A percentile compares a stretch with the other conserved stretches of the same genome.
phyloP scores from a whole-genome alignment of 2,329 filamentous ascomycete genomes.

The Teratosphaeria epicoccoides region DNA sequence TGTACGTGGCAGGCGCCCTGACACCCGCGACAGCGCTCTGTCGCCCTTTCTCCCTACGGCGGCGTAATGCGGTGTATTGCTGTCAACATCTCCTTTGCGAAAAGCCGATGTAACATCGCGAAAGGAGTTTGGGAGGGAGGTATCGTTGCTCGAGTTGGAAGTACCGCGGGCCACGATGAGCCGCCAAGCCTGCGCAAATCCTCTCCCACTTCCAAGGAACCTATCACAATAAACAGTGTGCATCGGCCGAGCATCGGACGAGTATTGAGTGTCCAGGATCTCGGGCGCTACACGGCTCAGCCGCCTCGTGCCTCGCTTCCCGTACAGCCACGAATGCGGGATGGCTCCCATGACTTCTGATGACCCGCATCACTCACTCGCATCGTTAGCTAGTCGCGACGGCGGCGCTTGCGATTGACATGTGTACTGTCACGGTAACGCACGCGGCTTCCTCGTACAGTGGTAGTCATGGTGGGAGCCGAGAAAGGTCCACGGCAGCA shows the following conservation, averaged over 20 bases:
- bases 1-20: background rate
- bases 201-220: background rate
- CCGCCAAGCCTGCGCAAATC: background rate
- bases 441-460: background rate
- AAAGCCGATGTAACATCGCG: too few relatives aligned
- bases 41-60: background rate
- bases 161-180: background rate
- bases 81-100: background rate
- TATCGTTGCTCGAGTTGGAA: background rate
- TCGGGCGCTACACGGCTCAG: too few relatives aligned
- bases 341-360: too few relatives aligned
- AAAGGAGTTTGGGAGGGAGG: background rate
- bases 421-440: too few relatives aligned
- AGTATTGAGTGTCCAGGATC: too few relatives aligned
- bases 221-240: background rate
- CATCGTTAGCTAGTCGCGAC: too few relatives aligned
- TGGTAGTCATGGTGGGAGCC: background rate
- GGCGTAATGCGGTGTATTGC: background rate
- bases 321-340: too few relatives aligned
- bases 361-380: too few relatives aligned
- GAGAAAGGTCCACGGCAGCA: background rate
- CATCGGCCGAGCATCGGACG: background rate
- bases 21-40: background rate
- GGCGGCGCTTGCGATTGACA: too few relatives aligned
- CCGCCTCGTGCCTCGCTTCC: too few relatives aligned